These are phyloP conservation scores for Trametes elegans DNA, from an alignment of 768 basidiomycete species.

Conservation along the genomic window DNA sequence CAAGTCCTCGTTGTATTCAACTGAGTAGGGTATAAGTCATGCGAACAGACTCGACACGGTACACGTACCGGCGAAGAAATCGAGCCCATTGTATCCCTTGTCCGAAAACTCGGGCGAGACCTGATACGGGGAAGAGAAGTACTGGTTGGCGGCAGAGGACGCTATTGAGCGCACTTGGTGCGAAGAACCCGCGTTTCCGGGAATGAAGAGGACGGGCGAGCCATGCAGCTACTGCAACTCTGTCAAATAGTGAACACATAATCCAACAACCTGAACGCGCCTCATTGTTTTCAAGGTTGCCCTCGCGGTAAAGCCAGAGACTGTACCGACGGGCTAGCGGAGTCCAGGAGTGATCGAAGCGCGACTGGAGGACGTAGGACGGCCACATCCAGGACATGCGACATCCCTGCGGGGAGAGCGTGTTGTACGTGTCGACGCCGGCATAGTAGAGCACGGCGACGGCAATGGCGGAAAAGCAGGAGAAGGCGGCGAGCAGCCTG, in stretches of 20 bases:
- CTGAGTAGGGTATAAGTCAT: conserved; percentile 36
- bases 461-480: conserved; percentile 30
- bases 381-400: conserved; percentile 97
- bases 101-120: conserved; percentile 53
- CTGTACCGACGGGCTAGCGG: conserved; percentile 73
- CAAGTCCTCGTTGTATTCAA: conserved; percentile 96
- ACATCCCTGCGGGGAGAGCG: conserved; percentile 86
- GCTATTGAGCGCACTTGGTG: conserved; percentile 94
- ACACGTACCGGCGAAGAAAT: conserved; percentile 80
- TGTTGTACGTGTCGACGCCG: conserved; percentile 39
- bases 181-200: conserved; percentile 95
- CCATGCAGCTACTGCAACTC: conserved; percentile 40
- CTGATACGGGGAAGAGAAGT: conserved; percentile 58
- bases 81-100: conserved; percentile 54
- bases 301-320: conserved; percentile 90
- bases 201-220: conserved; percentile 91
- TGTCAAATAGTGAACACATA: too few relatives aligned
- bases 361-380: conserved; percentile 72
- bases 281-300: conserved; percentile 71
- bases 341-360: conserved; percentile 68
- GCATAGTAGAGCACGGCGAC: conserved; percentile 35
- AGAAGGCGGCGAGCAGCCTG: conserved; percentile 15
- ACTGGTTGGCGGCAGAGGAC: conserved; percentile 84
- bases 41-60: background rate
- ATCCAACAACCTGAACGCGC: conserved; percentile 34